phyloP scores from a whole-genome alignment of 345 rosid genomes.

The Eucalyptus curtisii region DNA sequence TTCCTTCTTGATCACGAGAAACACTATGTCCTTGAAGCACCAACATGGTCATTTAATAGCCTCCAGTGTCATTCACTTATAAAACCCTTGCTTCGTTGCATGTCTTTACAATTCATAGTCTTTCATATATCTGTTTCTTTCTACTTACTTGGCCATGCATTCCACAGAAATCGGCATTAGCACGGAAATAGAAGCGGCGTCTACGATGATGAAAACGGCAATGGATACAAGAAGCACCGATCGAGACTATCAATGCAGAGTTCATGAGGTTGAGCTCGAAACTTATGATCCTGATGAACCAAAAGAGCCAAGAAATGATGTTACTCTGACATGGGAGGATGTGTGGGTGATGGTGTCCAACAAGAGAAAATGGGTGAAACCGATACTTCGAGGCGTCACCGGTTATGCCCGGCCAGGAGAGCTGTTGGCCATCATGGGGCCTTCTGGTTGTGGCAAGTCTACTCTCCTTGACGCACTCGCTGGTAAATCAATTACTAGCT shows the following conservation, averaged over 20 bases:
- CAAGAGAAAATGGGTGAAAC: slow-evolving; percentile 1
- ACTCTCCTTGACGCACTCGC: slow-evolving; percentile 25
- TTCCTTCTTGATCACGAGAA: background rate
- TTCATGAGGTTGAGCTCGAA: background rate
- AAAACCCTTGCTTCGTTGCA: background rate
- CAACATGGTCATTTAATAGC: background rate
- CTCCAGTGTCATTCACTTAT: background rate
- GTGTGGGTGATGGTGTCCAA: slow-evolving; percentile 18
- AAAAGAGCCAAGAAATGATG: background rate
- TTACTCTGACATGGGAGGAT: slow-evolving; percentile 28
- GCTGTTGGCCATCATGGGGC: slow-evolving; percentile 45
- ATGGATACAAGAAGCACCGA: background rate
- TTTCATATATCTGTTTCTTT: background rate
- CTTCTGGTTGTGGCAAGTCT: slow-evolving; percentile 48
- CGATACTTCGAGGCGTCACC: slow-evolving; percentile 21
- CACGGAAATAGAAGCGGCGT: background rate
- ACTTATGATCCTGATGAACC: background rate
- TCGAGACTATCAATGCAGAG: background rate
- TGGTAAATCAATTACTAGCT: slow-evolving; percentile 2
- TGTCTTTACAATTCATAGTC: background rate
- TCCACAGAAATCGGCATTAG: background rate
- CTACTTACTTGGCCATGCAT: background rate
- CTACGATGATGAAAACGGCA: background rate
- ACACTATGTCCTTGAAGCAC: background rate
- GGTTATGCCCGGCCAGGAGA: slow-evolving; percentile 41